Percentiles rank a stretch among this genome's conserved stretches.
Evolutionary conservation across 2,329 filamentous ascomycete species (phyloP).

Genomic region (Chaetothyriales sp.): DNA sequence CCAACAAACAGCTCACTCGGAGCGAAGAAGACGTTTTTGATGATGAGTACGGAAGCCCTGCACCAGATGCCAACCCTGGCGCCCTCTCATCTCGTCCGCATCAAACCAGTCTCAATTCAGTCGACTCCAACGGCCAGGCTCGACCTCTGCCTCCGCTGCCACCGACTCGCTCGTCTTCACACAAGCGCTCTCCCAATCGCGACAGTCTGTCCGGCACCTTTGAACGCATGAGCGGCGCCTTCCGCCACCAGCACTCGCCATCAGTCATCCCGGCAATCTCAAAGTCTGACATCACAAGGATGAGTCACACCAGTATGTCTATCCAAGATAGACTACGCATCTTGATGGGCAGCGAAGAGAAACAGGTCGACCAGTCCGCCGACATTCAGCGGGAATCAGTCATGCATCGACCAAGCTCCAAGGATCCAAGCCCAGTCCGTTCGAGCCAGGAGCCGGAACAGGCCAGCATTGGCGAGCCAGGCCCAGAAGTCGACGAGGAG

Average conservation of each 20-base stretch:
- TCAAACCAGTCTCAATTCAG: slow-evolving; percentile 55
- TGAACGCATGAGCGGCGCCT: slow-evolving; percentile 54
- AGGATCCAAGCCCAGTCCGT: slow-evolving; percentile 27
- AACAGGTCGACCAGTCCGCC: slow-evolving; percentile 46
- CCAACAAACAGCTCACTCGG: slow-evolving; percentile 40
- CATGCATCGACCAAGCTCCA: slow-evolving; percentile 46
- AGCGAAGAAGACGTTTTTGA: slow-evolving; percentile 55
- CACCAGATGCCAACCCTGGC: slow-evolving; percentile 41
- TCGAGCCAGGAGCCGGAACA: slow-evolving; percentile 21
- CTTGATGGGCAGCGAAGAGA: slow-evolving; percentile 69
- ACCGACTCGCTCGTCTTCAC: slow-evolving; percentile 23
- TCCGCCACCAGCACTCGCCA: slow-evolving; percentile 58
- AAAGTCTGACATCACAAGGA: slow-evolving; percentile 65
- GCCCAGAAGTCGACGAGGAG: slow-evolving; percentile 25
- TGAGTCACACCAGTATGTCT: slow-evolving; percentile 62
- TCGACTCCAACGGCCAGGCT: slow-evolving; percentile 65
- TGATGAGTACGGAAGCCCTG: slow-evolving; percentile 49
- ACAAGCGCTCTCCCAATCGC: slow-evolving; percentile 7
- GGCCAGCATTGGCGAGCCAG: slow-evolving; percentile 14
- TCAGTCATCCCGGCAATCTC: slow-evolving; percentile 53
- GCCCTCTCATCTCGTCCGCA: slow-evolving; percentile 39
- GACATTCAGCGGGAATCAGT: slow-evolving; percentile 51
- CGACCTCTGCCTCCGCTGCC: slow-evolving; percentile 80
- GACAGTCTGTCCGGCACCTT: slow-evolving; percentile 48
- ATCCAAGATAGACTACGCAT: slow-evolving; percentile 74